Base-by-base conservation (phyloP, 441 rosid species). In the Erodium moschatum region DNA sequence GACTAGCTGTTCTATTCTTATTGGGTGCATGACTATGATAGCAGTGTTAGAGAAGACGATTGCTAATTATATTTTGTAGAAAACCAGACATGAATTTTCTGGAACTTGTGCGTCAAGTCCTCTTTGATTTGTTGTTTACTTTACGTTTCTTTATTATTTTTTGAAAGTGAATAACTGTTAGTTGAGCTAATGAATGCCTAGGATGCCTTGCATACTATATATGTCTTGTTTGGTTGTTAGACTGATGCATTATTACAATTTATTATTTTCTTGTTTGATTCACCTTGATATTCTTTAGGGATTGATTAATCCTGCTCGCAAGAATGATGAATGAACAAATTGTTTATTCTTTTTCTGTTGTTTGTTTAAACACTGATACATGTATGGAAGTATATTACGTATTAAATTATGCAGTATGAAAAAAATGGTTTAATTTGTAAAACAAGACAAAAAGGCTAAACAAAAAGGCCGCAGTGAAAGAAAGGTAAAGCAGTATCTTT, bases 241-340 rank as follows among this genome's bases (percentile, higher is more conserved):
- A 56, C 21, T 21, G 24, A 0, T 19, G 21, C 2, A 10, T 19
- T 56, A 21, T 19, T 10, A 56, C 4, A 6, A 9, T 56, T 56
- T 56, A 2, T 56, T 20, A 0, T 56, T 7, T 56, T 56, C 2
- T 8, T 18, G 27, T 9, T 10, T 56, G 63, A 2, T 18, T 19
- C 63, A 56, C 19, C 29, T 18, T 16, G 24, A 18, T 20, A 56
- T 56, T 27, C 63, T 21, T 3, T 56, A 10, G 63, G 24, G 27
- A 56, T 56, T 9, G 15, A 56, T 9, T 56, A 56, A 19, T 19
- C 24, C 19, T 56, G 12, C 63, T 6, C 21, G 29, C 5, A 24
- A 19, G 19, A 56, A 56, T 56, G 27, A 56, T 56, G 63, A n/a
- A n/a, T n/a, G n/a, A n/a, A n/a, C n/a, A n/a, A n/a, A n/a, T 56